phyloP scores from a whole-genome alignment of 2,329 filamentous ascomycete genomes.

The Epichloe gansuensis region DNA sequence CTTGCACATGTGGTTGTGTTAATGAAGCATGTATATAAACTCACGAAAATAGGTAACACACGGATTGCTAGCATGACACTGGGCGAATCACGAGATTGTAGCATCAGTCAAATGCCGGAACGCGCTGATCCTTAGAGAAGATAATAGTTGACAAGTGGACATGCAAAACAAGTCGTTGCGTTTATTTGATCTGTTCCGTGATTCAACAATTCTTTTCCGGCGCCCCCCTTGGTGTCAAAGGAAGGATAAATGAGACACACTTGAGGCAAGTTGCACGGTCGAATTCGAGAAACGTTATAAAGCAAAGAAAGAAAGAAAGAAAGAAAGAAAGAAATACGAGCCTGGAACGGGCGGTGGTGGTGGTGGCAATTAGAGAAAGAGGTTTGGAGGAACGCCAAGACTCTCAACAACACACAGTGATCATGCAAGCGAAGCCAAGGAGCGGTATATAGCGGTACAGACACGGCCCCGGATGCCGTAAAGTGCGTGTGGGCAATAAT shows the following conservation, averaged over 20 bases:
- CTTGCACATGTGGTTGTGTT: background rate
- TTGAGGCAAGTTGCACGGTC: conserved; percentile 1
- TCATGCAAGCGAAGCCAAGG: background rate
- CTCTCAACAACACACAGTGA: background rate
- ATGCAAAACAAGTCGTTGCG: no score
- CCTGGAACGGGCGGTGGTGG: conserved; percentile 5
- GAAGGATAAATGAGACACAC: background rate
- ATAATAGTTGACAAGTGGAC: no score
- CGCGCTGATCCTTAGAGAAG: no score
- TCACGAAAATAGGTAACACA: background rate
- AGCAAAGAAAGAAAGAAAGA: background rate
- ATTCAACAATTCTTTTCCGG: background rate
- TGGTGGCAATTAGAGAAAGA: conserved; percentile 4
- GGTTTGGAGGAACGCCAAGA: conserved; percentile 2
- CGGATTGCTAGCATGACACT: background rate
- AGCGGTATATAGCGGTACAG: conserved; percentile 1
- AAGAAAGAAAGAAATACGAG: background rate
- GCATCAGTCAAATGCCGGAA: background rate
- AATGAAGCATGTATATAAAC: background rate
- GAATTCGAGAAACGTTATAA: background rate
- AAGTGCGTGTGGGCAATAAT: conserved; percentile 2
- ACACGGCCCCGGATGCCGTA: conserved; percentile 2
- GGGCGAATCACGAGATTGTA: background rate
- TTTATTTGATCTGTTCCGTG: background rate
- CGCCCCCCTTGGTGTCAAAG: background rate